Base-by-base conservation (phyloP, 805 yeast species). In the Saccharomyces mikatae region DNA sequence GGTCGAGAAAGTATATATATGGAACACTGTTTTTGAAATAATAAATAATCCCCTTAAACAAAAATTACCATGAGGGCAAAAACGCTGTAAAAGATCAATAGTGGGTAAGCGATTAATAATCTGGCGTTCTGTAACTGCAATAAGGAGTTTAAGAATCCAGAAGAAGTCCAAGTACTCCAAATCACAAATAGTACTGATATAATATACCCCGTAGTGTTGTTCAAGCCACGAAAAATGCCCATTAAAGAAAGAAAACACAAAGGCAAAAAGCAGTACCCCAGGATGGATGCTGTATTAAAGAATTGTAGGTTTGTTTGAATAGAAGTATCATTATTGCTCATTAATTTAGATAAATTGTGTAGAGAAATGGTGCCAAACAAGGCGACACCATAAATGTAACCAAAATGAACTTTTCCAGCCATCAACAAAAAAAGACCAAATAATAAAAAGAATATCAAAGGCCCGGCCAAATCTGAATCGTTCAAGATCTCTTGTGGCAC, bases 51-150 rank as follows among this genome's bases (percentile, higher is more conserved):
- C 22, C 17, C 22, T 10, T 52, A 66, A 10, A 80, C 91, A 67
- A 94, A 94, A 32, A 94, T 86, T 1, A 97, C 95, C 96, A 94
- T 90, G 61, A 94, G 77, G 31, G 97, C 96, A 77, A 94, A 94
- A 2, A 92, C 91, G 54, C 91, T 83, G 76, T 94, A 94, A 68
- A 92, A 92, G 74, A 94, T 81, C 13, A 87, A 84, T 64, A 94
- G 76, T 1, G 99, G 99, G 66, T 94, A 94, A 1, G 97, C 99
- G 56, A 94, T 86, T 58, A 94, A 79, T 4, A 87, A 84, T 64
- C 99, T 82, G 58, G 92, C 96, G 62, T 90, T 88, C 51, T 84
- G 83, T 56, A 94, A 76, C 64, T 83, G 88, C 65, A 94, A 76
- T 28, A 89, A 90, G 10, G 92, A 81, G 56, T 89, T 94, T 60